phyloP scores from a whole-genome alignment of 2,329 filamentous ascomycete genomes.

The Sporothrix globosa region DNA sequence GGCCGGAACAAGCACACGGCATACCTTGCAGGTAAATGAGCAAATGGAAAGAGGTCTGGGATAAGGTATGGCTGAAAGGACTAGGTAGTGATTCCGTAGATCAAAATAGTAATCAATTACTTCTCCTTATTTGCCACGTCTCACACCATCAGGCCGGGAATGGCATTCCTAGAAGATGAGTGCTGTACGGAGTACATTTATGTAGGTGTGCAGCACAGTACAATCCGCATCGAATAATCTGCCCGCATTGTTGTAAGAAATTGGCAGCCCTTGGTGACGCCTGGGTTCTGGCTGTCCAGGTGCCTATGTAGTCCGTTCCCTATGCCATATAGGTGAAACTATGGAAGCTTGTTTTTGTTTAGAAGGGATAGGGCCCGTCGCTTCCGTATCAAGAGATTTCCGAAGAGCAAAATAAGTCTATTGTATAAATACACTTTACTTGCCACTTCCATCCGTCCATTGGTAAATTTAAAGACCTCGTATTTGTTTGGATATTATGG shows the following conservation, averaged over 20 bases:
- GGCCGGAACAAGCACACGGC: background rate
- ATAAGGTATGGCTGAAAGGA: too few relatives aligned
- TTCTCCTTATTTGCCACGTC: too few relatives aligned
- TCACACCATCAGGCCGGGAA: too few relatives aligned
- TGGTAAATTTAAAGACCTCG: slow-evolving; percentile 2
- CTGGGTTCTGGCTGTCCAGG: too few relatives aligned
- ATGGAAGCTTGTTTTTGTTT: background rate
- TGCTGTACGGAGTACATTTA: too few relatives aligned
- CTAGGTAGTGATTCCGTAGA: background rate
- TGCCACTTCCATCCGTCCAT: background rate
- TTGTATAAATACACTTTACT: background rate
- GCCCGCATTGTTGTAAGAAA: too few relatives aligned
- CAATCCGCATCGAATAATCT: too few relatives aligned
- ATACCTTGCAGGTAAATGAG: too few relatives aligned
- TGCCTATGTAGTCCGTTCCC: too few relatives aligned
- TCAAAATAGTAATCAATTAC: background rate
- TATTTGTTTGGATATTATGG: slow-evolving; percentile 20
- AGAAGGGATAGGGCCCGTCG: background rate
- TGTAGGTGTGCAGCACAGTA: too few relatives aligned
- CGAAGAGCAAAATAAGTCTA: background rate
- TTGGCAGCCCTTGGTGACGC: too few relatives aligned
- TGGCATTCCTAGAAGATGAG: too few relatives aligned
- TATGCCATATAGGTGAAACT: background rate
- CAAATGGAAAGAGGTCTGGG: background rate
- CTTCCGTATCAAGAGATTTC: background rate